Conservation (phyloP, 441 rosid genomes). For the Populus hybrid region DNA sequence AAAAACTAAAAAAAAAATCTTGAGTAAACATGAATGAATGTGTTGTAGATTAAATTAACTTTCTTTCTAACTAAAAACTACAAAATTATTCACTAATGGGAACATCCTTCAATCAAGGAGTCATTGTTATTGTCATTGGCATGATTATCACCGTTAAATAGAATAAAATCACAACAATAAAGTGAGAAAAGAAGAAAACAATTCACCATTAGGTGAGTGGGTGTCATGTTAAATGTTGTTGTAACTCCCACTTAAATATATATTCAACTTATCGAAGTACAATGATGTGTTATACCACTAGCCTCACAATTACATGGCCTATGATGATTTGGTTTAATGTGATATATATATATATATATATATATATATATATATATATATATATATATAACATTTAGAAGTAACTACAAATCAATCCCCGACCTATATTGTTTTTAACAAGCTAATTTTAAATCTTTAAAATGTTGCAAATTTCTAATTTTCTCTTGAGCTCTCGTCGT, state of each 20-base stretch:
- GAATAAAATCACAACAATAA: neutral
- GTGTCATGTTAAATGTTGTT: neutral
- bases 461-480: too few relatives aligned
- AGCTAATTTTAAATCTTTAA: neutral
- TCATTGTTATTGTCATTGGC: neutral
- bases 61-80: too few relatives aligned
- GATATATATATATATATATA: too few relatives aligned
- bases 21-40: too few relatives aligned
- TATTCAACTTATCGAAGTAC: constrained; percentile 13
- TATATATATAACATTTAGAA: too few relatives aligned
- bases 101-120: too few relatives aligned
- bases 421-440: neutral
- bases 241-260: constrained; percentile 10
- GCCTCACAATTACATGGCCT: neutral
- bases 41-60: too few relatives aligned
- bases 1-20: too few relatives aligned
- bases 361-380: too few relatives aligned
- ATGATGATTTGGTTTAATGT: too few relatives aligned
- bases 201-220: constrained; percentile 18
- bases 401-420: neutral
- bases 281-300: constrained; percentile 33
- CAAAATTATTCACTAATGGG: too few relatives aligned
- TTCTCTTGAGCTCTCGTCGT: too few relatives aligned
- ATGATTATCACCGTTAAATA: constrained; percentile 8
- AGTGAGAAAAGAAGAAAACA: constrained; percentile 5